Percentiles rank a stretch among this genome's conserved stretches.
Evolutionary conservation across 106 monocot genomes (phyloP).

Genomic region (Triglochin maritima): DNA sequence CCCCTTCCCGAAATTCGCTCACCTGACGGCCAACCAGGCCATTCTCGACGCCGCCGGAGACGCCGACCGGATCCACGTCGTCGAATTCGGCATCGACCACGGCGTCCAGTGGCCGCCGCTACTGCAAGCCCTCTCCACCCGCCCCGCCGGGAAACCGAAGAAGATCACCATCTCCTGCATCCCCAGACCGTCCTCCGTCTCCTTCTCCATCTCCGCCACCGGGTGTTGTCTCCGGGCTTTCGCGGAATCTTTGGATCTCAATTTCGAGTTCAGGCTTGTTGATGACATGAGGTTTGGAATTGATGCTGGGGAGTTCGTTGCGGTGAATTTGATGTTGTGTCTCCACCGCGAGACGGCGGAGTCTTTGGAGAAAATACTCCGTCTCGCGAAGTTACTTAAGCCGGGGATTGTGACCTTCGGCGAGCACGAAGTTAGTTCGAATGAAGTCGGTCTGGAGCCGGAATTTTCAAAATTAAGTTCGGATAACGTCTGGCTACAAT

Average conservation of each 20-base stretch:
- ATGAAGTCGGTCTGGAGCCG: conserved; percentile 18
- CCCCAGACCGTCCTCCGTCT: conserved; percentile 36
- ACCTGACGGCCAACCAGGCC: conserved; percentile 95
- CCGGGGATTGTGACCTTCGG: conserved; percentile 75
- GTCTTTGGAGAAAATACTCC: conserved; percentile 30
- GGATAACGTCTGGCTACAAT: too few relatives aligned
- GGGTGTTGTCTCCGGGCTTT: conserved; percentile 57
- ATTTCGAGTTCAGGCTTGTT: conserved; percentile 84
- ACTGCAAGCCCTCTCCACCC: conserved; percentile 81
- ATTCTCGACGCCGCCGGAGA: conserved; percentile 79
- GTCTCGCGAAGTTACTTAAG: conserved; percentile 44
- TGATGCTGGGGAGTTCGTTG: conserved; percentile 55
- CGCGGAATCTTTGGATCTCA: conserved; percentile 57
- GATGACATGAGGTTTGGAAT: conserved; percentile 34
- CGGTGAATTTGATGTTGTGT: conserved; percentile 93
- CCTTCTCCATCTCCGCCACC: conserved; percentile 47
- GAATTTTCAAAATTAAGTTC: background rate
- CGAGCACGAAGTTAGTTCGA: conserved; percentile 59
- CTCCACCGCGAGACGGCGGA: conserved; percentile 41
- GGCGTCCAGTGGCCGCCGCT: conserved; percentile 95
- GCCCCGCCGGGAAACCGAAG: conserved; percentile 60
- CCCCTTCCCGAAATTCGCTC: conserved; percentile 90
- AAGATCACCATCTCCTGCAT: conserved; percentile 69
- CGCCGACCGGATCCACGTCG: conserved; percentile 65
- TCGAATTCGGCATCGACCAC: conserved; percentile 84